Evolutionary conservation across 768 basidiomycete species (phyloP).

Genomic region (Candolleomyces efflorescens): DNA sequence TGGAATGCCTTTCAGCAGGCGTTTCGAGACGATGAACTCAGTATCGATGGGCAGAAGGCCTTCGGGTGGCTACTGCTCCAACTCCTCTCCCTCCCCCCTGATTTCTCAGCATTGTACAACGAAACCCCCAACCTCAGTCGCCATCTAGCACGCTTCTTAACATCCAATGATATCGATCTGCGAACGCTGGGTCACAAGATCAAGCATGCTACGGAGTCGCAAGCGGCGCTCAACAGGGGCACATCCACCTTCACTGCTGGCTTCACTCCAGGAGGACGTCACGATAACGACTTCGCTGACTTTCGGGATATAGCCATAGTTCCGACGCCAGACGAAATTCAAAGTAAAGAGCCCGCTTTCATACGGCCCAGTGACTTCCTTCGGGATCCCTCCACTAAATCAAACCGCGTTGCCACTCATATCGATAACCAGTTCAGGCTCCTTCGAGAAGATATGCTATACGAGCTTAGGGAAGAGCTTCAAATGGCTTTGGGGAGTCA

Average conservation of each 20-base stretch:
- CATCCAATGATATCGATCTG: slow-evolving; percentile 19
- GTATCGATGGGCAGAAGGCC: slow-evolving; percentile 27
- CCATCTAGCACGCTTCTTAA: slow-evolving; percentile 24
- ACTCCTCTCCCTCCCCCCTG: slow-evolving; percentile 37
- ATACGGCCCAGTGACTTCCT: slow-evolving; percentile 40
- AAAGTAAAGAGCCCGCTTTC: slow-evolving; percentile 41
- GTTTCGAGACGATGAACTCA: slow-evolving; percentile 29
- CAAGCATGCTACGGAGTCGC: slow-evolving; percentile 23
- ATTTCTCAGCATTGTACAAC: slow-evolving; percentile 31
- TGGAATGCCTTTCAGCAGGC: slow-evolving; percentile 36
- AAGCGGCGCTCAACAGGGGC: not conserved
- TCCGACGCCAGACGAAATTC: slow-evolving; percentile 58
- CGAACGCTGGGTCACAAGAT: slow-evolving; percentile 33
- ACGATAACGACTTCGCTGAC: slow-evolving; percentile 63
- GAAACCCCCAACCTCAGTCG: slow-evolving; percentile 27
- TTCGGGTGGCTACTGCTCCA: slow-evolving; percentile 50
- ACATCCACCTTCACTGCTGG: not conserved
- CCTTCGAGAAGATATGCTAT: slow-evolving; percentile 58
- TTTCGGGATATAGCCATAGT: slow-evolving; percentile 60
- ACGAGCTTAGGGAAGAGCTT: slow-evolving; percentile 54
- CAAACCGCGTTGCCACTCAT: slow-evolving; percentile 39
- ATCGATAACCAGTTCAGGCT: slow-evolving; percentile 67
- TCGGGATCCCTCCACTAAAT: slow-evolving; percentile 36
- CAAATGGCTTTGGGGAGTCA: slow-evolving; percentile 35
- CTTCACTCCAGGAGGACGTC: slow-evolving; percentile 55